Base-by-base conservation (phyloP, 495 filamentous ascomycete species). In the Cercophora sp. region DNA sequence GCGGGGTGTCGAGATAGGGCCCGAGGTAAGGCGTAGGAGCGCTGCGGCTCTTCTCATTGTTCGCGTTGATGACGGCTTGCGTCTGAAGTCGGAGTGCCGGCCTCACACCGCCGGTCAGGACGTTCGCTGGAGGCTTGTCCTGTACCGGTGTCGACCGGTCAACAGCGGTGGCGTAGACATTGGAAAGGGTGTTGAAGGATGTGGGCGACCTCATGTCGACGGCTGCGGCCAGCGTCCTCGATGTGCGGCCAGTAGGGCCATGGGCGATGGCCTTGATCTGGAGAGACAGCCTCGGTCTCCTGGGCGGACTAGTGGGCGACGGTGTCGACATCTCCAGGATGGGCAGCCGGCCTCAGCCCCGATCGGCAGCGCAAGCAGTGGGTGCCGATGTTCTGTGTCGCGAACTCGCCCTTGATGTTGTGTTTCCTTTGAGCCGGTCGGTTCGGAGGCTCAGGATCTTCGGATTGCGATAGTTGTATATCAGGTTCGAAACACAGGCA, bases 131-230 rank as follows among this genome's bases (percentile, higher is more conserved):
- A 29, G 71, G 66, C 13, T 67, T 70, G 36, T 65, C 66, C 42
- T 69, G 64, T n/a, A 64, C 60, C 11, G 81, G 80, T 5, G 84
- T 80, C 27, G 86, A 84, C 42, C 80, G 75, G 42, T 85, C 81
- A 13, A 82, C 83, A n/a, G 79, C 71, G 26, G 79, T 78, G 24
- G 86, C 83, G 63, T 90, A 89, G 50, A 83, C 81, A 65, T 94
- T 93, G 26, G 81, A 83, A 57, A 89, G 85, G 29, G 88, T 94
- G 64, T 92, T 94, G 65, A 87, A 86, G 19, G 83, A 71, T 4
- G 88, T 93, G 5, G 88, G 87, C 6, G 88, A 91, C 25, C 79
- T 80, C 15, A 85, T 73, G 34, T 85, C 77, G 2, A 83, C 64
- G 40, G 63, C 61, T 13, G 67, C 57, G 31, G 70, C 65, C 23